These are phyloP conservation scores for Leishmania lainsoni DNA, from an alignment of 208 protist genomes.

Conservation along the genomic window DNA sequence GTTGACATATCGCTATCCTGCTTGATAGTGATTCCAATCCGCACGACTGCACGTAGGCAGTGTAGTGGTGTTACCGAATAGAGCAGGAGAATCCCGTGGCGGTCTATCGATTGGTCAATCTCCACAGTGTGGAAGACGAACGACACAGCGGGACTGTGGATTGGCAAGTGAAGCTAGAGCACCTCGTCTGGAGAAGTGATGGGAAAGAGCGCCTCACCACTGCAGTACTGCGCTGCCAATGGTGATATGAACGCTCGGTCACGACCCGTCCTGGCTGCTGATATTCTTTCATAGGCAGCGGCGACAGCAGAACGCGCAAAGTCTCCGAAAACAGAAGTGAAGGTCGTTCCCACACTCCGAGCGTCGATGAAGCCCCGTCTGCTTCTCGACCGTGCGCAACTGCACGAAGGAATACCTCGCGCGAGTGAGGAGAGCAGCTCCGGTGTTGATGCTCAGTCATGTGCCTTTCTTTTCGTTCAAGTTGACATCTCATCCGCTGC, in stretches of 20 bases:
- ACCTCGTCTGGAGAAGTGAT: constrained; percentile 13
- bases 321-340: neutral
- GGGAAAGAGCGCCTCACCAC: neutral
- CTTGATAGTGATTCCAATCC: constrained; percentile 96
- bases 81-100: constrained; percentile 93
- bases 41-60: constrained; percentile 93
- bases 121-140: constrained; percentile 89
- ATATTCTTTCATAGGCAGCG: neutral
- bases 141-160: constrained; percentile 57
- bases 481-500: neutral
- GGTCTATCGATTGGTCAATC: constrained; percentile 92
- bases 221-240: neutral
- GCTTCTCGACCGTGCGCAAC: constrained; percentile 8
- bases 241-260: neutral
- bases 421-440: neutral
- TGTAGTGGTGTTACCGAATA: constrained; percentile 94
- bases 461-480: neutral
- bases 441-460: neutral
- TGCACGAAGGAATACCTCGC: neutral
- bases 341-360: too few species aligned
- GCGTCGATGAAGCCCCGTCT: neutral
- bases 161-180: constrained; percentile 29
- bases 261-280: neutral
- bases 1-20: constrained; percentile 97
- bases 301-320: neutral